Base-by-base conservation (phyloP, 352 stramenopile species). In the Discostella stelligera region DNA sequence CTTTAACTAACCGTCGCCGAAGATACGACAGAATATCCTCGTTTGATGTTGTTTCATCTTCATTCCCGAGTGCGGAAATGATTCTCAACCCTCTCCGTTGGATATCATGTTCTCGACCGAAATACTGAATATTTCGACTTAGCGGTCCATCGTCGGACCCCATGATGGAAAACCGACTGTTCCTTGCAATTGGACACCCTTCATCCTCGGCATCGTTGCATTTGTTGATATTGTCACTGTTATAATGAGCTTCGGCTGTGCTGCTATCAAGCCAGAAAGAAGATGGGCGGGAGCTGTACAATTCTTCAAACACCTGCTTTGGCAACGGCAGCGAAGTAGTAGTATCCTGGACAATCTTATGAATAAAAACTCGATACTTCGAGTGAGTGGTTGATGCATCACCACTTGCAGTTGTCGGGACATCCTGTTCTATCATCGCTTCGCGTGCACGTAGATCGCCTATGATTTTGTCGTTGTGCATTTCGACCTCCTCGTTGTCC, bases 251-350 rank as follows among this genome's bases (percentile, higher is more conserved):
- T 23, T 52, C 50, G 30, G 60, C 74, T 16, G 74, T 83, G 62
- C 64, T 73, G 41, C 76, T 87, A 64, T 90, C 85, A 53, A 91
- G 73, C 85, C 82, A 91, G 68, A 89, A 82, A 14, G 80, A 72
- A 74, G 83, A 71, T 14, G 71, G 41, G n/a, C 59, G 13, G 14
- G 70, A 56, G 14, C 52, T 59, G 63, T 85, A 90, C 16, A 84
- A 41, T 30, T 56, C 25, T 77, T 88, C 70, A 79, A 88, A 90
- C 0, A 86, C 77, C 44, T 77, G 16, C 41, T 80, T 59, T 11
- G 82, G 82, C 30, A 27, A 61, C 25, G 67, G 67, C 0, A 75
- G 23, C 56, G 39, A n/a, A 67, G 0, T 41, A 21, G 3, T 21
- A 39, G 14, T 5, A 27, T 62, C 46, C 18, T 53, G 53, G n/a